Evolutionary conservation across 768 basidiomycete species (phyloP), one percentile per base, ranked within the genome.

Genomic region (Termitomyces sp.): DNA sequence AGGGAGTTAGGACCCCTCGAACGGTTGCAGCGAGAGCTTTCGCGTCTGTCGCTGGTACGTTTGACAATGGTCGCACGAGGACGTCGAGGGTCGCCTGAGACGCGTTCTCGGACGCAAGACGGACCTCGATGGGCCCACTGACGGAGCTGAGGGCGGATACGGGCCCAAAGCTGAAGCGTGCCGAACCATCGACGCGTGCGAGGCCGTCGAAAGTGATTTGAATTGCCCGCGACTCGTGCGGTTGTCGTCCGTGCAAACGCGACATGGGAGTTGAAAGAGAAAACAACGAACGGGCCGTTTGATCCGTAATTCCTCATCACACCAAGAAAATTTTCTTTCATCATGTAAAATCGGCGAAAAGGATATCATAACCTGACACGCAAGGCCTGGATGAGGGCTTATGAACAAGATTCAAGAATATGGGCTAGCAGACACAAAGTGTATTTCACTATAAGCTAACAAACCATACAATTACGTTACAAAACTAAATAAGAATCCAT

Each of bases 51-150:
- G 83, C 86, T 8, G 91, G 79, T 10, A 91, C 75, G 44, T 82
- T 79, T 21, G 84, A 78, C 17, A 91, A 72, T 0, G 92, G 90
- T 2, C 90, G 80, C 9, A 91, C 76, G 45, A 74, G 70, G 41
- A 93, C 83, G 64, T 94, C 92, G 60, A 94, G 80, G 0, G 88
- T 84, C 0, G 89, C 84, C 54, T 83, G 81, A 11, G 84, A 84
- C 10, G 91, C 81, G 30, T 82, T 78, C 71, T 94, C 92, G 8
- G 79, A 69, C 3, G 83, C 80, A 8, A 84, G 73, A 17, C 89
- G 79, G 48, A 86, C 86, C 60, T 92, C 85, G 44, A 92, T 85
- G 19, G 92, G 92, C 0, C 92, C 91, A 14, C 89, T 89, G 35
- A 91, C 68, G 5, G 91, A 91, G 8, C 86, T 83, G 19, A 91